Percentiles rank a stretch among this genome's conserved stretches.
These are phyloP conservation scores for Aureobasidium lini DNA, from an alignment of 2,329 filamentous ascomycete species.

Conservation along the genomic window DNA sequence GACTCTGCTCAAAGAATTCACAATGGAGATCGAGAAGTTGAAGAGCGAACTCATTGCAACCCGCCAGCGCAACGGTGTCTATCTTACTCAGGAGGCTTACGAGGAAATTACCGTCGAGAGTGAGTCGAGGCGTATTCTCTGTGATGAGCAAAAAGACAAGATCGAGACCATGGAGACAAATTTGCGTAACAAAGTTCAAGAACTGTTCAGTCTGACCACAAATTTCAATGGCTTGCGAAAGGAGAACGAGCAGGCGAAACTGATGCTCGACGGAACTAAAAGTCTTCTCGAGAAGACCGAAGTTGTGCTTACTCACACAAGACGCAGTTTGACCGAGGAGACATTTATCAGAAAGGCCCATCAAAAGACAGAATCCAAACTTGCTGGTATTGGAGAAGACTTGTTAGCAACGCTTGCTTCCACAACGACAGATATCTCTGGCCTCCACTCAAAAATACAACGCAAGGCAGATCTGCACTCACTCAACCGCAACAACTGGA, in stretches of 20 bases:
- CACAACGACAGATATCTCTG: conserved; percentile 73
- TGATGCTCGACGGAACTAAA: conserved; percentile 69
- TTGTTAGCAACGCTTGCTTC: conserved; percentile 70
- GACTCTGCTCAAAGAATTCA: conserved; percentile 83
- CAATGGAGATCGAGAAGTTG: conserved; percentile 84
- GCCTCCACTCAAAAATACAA: conserved; percentile 77
- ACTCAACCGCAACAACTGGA: conserved; percentile 73
- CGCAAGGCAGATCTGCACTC: conserved; percentile 77
- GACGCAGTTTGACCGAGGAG: conserved; percentile 71
- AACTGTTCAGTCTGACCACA: conserved; percentile 77
- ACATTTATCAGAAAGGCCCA: conserved; percentile 73
- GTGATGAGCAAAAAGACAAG: conserved; percentile 85
- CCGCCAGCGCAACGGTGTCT: conserved; percentile 88
- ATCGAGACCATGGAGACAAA: conserved; percentile 89
- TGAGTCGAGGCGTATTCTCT: conserved; percentile 83
- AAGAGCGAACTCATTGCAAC: conserved; percentile 92
- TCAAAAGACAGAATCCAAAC: conserved; percentile 70
- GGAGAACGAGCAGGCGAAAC: conserved; percentile 71
- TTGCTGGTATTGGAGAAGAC: conserved; percentile 64
- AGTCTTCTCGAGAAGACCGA: conserved; percentile 82
- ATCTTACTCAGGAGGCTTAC: conserved; percentile 79
- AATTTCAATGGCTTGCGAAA: conserved; percentile 84
- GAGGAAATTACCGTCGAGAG: conserved; percentile 88
- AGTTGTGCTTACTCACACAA: conserved; percentile 69
- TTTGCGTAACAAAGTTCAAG: conserved; percentile 86